Evolutionary conservation across 2,329 filamentous ascomycete species (phyloP).

Genomic region (Aspergillus vadensis): DNA sequence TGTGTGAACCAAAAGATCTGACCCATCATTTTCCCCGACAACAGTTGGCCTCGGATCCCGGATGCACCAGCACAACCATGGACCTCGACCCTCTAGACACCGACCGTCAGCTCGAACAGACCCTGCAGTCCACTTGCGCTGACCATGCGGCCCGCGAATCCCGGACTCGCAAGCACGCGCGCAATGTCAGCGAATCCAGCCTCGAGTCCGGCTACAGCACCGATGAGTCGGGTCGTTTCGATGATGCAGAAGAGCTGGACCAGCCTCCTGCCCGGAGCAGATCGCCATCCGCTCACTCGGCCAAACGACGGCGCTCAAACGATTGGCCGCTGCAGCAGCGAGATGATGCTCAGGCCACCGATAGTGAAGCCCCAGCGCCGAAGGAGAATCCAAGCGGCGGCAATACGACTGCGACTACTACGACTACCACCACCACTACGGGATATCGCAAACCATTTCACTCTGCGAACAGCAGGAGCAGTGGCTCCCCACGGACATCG

Average conservation of each 20-base stretch:
- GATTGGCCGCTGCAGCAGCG: slow-evolving; percentile 43
- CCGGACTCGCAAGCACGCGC: slow-evolving; percentile 32
- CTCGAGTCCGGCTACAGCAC: slow-evolving; percentile 31
- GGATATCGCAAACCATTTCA: slow-evolving; percentile 21
- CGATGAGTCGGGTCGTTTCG: slow-evolving; percentile 37
- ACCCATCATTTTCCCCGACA: not conserved
- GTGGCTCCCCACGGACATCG: slow-evolving; percentile 19
- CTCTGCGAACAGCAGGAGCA: slow-evolving; percentile 1
- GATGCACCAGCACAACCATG: not conserved
- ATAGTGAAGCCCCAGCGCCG: not conserved
- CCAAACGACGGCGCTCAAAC: slow-evolving; percentile 48
- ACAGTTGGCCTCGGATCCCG: slow-evolving; percentile 16
- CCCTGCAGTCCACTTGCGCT: slow-evolving; percentile 22
- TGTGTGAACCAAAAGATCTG: not conserved
- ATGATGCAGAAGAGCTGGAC: slow-evolving; percentile 37
- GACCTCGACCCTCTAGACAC: slow-evolving; percentile 24
- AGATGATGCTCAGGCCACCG: not conserved
- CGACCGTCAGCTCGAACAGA: slow-evolving; percentile 27
- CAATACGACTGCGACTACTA: slow-evolving; percentile 7
- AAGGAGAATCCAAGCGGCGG: not conserved
- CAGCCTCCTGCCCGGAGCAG: slow-evolving; percentile 18
- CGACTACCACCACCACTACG: not conserved
- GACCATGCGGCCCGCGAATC: slow-evolving; percentile 22
- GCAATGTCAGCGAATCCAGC: slow-evolving; percentile 23
- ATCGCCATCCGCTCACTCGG: slow-evolving; percentile 33